These are phyloP conservation scores for Aphanomyces stellatus DNA, from an alignment of 352 stramenopile species.

Conservation along the genomic window DNA sequence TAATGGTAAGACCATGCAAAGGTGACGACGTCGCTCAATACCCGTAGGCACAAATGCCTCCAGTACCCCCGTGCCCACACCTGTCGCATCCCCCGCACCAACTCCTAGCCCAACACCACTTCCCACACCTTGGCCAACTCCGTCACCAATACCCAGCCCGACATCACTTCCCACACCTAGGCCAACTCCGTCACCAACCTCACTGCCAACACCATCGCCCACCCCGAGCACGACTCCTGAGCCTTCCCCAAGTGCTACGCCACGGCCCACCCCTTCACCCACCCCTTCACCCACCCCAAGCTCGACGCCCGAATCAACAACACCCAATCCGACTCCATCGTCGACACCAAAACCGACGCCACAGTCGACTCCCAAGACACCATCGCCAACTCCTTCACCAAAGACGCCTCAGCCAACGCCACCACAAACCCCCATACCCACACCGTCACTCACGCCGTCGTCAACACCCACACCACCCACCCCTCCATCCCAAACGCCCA, in stretches of 20 bases:
- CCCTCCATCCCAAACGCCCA: neutral
- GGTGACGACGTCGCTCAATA: too few species aligned
- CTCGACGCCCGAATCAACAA: neutral
- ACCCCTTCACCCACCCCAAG: neutral
- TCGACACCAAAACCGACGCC: neutral
- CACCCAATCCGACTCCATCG: neutral
- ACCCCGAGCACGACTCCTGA: neutral
- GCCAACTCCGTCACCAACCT: neutral
- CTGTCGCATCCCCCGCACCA: neutral
- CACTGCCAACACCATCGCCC: neutral
- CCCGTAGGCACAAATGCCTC: too few species aligned
- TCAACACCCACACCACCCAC: neutral
- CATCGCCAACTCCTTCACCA: neutral
- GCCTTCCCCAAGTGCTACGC: neutral
- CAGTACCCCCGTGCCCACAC: too few species aligned
- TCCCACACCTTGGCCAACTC: neutral
- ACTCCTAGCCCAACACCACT: neutral
- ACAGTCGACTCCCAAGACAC: neutral
- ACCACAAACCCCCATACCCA: neutral
- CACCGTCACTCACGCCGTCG: neutral
- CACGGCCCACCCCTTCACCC: neutral
- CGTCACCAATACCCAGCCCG: neutral
- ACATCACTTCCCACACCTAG: neutral
- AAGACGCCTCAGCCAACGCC: neutral
- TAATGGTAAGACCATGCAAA: too few species aligned